A percentile compares a stretch with the other conserved stretches of the same genome.
These are phyloP conservation scores for Serendipita sp. DNA, from an alignment of 768 basidiomycete species.

Conservation along the genomic window DNA sequence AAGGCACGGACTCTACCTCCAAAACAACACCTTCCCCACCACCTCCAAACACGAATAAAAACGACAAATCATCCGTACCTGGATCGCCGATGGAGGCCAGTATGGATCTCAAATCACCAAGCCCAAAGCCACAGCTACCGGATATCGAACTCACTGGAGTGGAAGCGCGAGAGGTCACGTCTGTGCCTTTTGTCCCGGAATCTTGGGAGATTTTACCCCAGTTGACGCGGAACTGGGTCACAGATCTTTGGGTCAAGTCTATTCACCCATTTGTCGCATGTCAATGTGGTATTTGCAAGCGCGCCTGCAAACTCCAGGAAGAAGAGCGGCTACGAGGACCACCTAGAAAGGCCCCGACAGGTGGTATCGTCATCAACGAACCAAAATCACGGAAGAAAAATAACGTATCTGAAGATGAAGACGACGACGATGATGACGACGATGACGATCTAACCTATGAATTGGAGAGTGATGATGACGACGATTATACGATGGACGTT, in stretches of 20 bases:
- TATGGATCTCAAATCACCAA: not conserved
- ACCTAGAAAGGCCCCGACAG: not conserved
- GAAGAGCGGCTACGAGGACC: not conserved
- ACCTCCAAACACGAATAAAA: not conserved
- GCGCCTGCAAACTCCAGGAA: not conserved
- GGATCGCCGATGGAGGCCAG: not conserved
- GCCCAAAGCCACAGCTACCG: not conserved
- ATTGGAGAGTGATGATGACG: not conserved
- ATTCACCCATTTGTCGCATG: not conserved
- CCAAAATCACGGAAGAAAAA: not conserved
- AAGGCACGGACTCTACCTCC: not conserved
- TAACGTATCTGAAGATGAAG: not conserved
- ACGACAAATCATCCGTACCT: not conserved
- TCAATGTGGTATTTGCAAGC: constrained; percentile 5
- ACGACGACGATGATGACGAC: not conserved
- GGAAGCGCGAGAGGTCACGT: not conserved
- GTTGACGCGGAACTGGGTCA: not conserved
- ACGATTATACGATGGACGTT: not conserved
- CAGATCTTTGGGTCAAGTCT: not conserved
- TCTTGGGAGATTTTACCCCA: not conserved
- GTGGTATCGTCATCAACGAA: constrained; percentile 3
- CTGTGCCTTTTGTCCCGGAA: not conserved
- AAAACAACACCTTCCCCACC: not conserved
- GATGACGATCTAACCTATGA: not conserved
- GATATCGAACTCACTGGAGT: not conserved